Evolutionary conservation across 768 basidiomycete species (phyloP).

Genomic region (Mycena leptocephala): DNA sequence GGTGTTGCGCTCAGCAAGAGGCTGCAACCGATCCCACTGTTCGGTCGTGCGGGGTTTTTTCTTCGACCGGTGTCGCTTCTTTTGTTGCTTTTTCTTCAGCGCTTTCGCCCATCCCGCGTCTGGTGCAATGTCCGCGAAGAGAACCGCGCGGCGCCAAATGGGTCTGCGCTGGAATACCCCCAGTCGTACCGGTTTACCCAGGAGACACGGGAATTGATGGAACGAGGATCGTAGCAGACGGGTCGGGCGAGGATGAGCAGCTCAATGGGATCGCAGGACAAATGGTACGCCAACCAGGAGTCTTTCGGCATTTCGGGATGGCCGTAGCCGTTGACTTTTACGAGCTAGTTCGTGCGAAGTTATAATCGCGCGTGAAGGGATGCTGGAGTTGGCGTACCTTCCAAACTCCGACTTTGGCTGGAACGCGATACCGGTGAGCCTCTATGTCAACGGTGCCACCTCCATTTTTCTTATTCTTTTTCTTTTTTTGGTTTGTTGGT

Average conservation of each 20-base stretch:
- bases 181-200: constrained; percentile 36
- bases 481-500: no score
- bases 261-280: constrained; percentile 22
- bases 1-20: no score
- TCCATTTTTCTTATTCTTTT: constrained; percentile 7
- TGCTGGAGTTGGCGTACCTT: constrained; percentile 22
- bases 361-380: background rate
- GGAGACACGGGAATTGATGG: constrained; percentile 8
- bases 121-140: no score
- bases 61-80: no score
- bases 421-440: constrained; percentile 24
- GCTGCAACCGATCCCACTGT: no score
- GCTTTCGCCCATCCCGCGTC: no score
- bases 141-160: no score
- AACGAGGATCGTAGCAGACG: constrained; percentile 10
- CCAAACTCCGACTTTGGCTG: constrained; percentile 32
- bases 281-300: constrained; percentile 35
- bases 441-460: constrained; percentile 21
- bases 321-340: constrained; percentile 30
- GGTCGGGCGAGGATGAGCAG: constrained; percentile 22
- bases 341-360: background rate
- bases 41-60: no score
- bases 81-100: no score
- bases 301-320: background rate
- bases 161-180: no score